A percentile compares a stretch with the other conserved stretches of the same genome.
phyloP scores from a whole-genome alignment of 371 early-diverging fungal genomes.

The Apophysomyces elegans region DNA sequence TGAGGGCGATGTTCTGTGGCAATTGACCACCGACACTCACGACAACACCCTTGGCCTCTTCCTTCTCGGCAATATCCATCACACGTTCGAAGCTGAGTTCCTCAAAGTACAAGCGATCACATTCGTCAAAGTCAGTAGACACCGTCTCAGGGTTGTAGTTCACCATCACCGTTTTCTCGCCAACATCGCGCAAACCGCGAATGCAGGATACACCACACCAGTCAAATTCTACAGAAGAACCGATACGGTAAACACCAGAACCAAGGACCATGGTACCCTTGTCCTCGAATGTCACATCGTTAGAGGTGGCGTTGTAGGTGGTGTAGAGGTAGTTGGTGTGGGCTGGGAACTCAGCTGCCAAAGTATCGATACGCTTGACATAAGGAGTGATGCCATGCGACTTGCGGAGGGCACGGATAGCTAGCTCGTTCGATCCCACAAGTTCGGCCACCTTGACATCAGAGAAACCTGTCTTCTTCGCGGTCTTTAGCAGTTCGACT shows the following conservation, averaged over 20 bases:
- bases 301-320: slow-evolving; percentile 86
- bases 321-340: slow-evolving; percentile 93
- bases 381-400: slow-evolving; percentile 75
- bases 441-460: slow-evolving; percentile 83
- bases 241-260: slow-evolving; percentile 96
- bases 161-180: slow-evolving; percentile 90
- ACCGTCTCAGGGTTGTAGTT: slow-evolving; percentile 98
- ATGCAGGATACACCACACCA: slow-evolving; percentile 91
- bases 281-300: slow-evolving; percentile 86
- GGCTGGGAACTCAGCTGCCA: slow-evolving; percentile 94
- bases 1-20: slow-evolving; percentile 94
- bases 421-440: slow-evolving; percentile 58
- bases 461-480: slow-evolving; percentile 89
- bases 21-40: slow-evolving; percentile 92
- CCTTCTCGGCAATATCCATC: slow-evolving; percentile 90
- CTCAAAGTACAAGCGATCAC: slow-evolving; percentile 94
- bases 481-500: slow-evolving; percentile 59
- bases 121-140: slow-evolving; percentile 95
- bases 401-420: slow-evolving; percentile 72
- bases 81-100: slow-evolving; percentile 90
- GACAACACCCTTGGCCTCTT: slow-evolving; percentile 80
- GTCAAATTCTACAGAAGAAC: slow-evolving; percentile 94
- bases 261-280: slow-evolving; percentile 93
- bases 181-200: slow-evolving; percentile 78
- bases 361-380: slow-evolving; percentile 91